phyloP scores from a whole-genome alignment of 2,329 filamentous ascomycete genomes.

The Trichoderma arundinaceum region DNA sequence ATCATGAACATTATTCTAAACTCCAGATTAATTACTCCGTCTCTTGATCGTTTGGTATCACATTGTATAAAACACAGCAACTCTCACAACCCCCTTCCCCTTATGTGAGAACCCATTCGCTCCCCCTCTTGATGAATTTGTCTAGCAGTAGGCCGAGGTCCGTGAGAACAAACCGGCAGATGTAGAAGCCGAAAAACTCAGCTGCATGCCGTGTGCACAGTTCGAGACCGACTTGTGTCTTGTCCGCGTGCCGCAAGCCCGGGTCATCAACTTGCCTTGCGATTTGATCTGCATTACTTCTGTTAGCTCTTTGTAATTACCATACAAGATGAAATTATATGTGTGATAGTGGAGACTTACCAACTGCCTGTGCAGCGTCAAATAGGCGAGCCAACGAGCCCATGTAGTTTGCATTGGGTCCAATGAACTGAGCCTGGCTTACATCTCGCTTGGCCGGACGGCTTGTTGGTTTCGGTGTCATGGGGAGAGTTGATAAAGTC shows the following conservation, averaged over 20 bases:
- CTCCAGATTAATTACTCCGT: slow-evolving; percentile 13
- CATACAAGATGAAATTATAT: neutral
- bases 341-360: slow-evolving; percentile 59
- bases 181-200: slow-evolving; percentile 97
- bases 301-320: slow-evolving; percentile 37
- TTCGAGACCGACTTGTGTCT: slow-evolving; percentile 93
- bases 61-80: slow-evolving; percentile 19
- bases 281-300: slow-evolving; percentile 74
- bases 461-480: slow-evolving; percentile 69
- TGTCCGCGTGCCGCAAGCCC: slow-evolving; percentile 86
- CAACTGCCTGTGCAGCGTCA: slow-evolving; percentile 89
- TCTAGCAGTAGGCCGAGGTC: slow-evolving; percentile 87
- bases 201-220: slow-evolving; percentile 90
- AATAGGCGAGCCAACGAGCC: slow-evolving; percentile 85
- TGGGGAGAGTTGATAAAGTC: slow-evolving; percentile 74
- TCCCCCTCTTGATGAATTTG: slow-evolving; percentile 95
- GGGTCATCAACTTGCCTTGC: slow-evolving; percentile 95
- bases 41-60: slow-evolving; percentile 26
- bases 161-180: slow-evolving; percentile 90
- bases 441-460: slow-evolving; percentile 75
- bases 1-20: slow-evolving; percentile 25
- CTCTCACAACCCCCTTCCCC: neutral
- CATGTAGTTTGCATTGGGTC: slow-evolving; percentile 92
- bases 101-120: slow-evolving; percentile 76
- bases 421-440: slow-evolving; percentile 71